Base-by-base conservation (phyloP, 1,284 basidiomycete species). In the Vanrija sp. region DNA sequence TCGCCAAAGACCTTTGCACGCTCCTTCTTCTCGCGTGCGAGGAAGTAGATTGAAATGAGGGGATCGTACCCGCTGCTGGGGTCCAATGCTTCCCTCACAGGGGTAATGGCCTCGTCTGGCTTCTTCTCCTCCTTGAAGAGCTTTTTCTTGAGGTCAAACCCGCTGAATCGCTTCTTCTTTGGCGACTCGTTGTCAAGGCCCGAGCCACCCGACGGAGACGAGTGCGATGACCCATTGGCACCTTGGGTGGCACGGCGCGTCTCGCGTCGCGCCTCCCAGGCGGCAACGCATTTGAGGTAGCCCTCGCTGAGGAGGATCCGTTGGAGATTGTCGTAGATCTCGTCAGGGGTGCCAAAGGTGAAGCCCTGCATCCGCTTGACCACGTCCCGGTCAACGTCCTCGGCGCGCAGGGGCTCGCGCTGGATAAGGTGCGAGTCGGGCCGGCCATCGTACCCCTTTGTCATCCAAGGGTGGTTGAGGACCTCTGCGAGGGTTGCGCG, bases 81-180 rank as follows among this genome's bases (percentile, higher is more conserved):
- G 68, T 98, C 94, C 12, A 80, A 65, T 2, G 74, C 72, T 50
- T 80, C 79, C 61, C 75, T 70, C 41, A n/a, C 51, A 22, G 48
- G 27, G 1, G 45, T 39, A 4, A 50, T 37, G 9, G 63, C 48
- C 58, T 70, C 73, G 20, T 72, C 72, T 24, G 56, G 60, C 65
- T 68, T 69, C 57, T 73, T 77, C 54, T 75, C 73, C 60, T 75
- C 72, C 59, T 85, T 82, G 74, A 93, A 91, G 41, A 98, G 77
- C 77, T 95, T 97, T 65, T 88, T 85, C 70, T 97, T 97, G 71
- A 95, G 96, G 67, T 96, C 93, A 67, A 98, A 89, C 3, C 93
- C 94, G 22, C 89, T 92, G 73, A 98, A 97, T 24, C 82, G 75
- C 63, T 81, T 77, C 67, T 72, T 77, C 64, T 71, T 75, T 36